Evolutionary conservation across 306 rosid species (phyloP), one percentile per base, ranked within the genome.

Genomic region (Psophocarpus tetragonolobus): DNA sequence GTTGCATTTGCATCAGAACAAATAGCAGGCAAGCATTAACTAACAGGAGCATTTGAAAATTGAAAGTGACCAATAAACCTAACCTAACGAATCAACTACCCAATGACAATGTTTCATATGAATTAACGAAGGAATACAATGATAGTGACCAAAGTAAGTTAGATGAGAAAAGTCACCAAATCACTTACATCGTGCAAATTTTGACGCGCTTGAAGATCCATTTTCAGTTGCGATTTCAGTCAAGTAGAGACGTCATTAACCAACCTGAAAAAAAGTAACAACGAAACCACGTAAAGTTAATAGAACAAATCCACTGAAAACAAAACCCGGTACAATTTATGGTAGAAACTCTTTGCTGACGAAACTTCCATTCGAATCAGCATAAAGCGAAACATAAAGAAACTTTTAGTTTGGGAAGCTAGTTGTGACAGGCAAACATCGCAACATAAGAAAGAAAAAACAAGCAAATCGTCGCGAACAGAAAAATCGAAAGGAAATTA

Each of bases 121-220:
- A 74, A 21, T 23, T 54, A 23, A 54, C 32, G n/a, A 57, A 57
- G 48, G n/a, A 66, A 51, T 62, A 9, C 74, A 29, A 3, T 4
- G 10, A 36, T 8, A 74, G 54, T 69, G 29, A 50, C 26, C 38
- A 76, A 80, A 71, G 51, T 42, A 68, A 32, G 48, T 62, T 32
- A 68, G 18, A 58, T 23, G 42, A 23, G 26, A 41, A 66, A 69
- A 71, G 6, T 45, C 36, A 5, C 51, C 42, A 51, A 54, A 73
- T 71, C 70, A 33, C 96, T 90, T 88, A 92, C 97, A 63, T 85
- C 84, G 20, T 54, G 89, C 75, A 71, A 65, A 82, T 41, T 14
- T n/a, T 15, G 82, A 39, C 18, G 85, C 23, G 76, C 72, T 44
- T 53, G 84, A 68, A 44, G 61, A 42, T 76, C 73, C 95, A 87